Evolutionary conservation across 495 filamentous ascomycete species (phyloP), one percentile per base, ranked within the genome.

Genomic region (Tuber microsphaerosporum): DNA sequence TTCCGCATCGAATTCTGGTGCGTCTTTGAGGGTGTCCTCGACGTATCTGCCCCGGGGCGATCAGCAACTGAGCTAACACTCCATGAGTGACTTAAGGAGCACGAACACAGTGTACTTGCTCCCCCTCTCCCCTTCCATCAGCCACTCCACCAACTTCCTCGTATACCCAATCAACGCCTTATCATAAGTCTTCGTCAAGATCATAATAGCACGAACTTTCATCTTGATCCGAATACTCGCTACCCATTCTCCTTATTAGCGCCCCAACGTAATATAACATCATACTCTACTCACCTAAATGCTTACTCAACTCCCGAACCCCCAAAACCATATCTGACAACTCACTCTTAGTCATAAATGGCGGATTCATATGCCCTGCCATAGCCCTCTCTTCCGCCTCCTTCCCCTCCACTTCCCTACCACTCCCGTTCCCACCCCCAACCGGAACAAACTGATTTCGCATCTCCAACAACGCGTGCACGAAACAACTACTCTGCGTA

Each of bases 251-350:
- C 68, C 43, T 69, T 7, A 22, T 39, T 16, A 48, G 44, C 70
- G n/a, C 39, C 42, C 43, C 45, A 6, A 22, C 10, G 12, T 31
- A 19, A 22, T 16, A 39, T 41, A 9, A 41, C 45, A 68, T 69
- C n/a, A 45, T 31, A 26, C 41, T 43, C n/a, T 26, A 75, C 74
- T 34, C 91, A 68, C 91, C 91, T 73, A 98, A 86, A 73, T 91
- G 91, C 83, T 97, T 93, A 43, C 92, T 92, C 70, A 99, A 86
- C 81, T 97, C 93, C 43, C 95, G 88, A 74, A 99, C 94, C 37
- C 94, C 94, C 89, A 92, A 93, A 0, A 94, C 93, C 95, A 99
- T 97, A 76, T 98, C 95, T 2, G 91, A 92, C 46, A 99, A 86
- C 83, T 99, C 93, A 75, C 90, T 91, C 84, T 98, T 99, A 2